Evolutionary conservation across 1,139 yeast genomes (phyloP), one percentile per base, ranked within the genome.

Genomic region (Suhomyces bokatorum): DNA sequence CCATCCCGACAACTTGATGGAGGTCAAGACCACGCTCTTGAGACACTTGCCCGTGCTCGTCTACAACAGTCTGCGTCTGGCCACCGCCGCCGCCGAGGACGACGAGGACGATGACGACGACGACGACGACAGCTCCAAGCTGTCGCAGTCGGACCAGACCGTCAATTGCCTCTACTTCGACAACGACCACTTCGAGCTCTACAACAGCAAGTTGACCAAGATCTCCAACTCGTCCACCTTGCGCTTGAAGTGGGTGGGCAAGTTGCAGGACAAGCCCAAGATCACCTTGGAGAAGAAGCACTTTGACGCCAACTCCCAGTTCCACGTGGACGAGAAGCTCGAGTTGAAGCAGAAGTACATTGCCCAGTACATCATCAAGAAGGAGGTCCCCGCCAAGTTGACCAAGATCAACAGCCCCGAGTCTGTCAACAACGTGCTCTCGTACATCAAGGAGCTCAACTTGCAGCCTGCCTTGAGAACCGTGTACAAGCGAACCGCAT

Each of bases 1-100:
- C 40, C 98, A 93, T 62, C 93, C 93, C 13, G 99, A 93, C 59
- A 90, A 93, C 63, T 73, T 91, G 62, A 91, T 91, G 97, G 98
- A 93, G 67, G 96, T 90, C 46, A 93, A 93, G 69, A 89, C 98
- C 20, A 83, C 90, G 52, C 88, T 93, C 53, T 78, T 93, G 60
- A 85, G 98, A 64, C 96, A 90, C 59, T 78, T 93, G 55, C 99
- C 99, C 0, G 95, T 91, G 4, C 76, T 93, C 51, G 87, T 93
- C 39, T 93, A 89, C 64, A 81, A 81, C 51, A 67, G 69, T 36
- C 66, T 63, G 44, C 64, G 62, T 13, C 27, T 26, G 22, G 17
- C 32, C 26, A 63, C 56, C 17, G 64, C 60, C 31, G 27, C 27
- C 10, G 27, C 12, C n/a, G 66, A 58, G 13, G 65, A 56, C 36